Conservation (phyloP, 805 yeast genomes). For the Candida insectorum region DNA sequence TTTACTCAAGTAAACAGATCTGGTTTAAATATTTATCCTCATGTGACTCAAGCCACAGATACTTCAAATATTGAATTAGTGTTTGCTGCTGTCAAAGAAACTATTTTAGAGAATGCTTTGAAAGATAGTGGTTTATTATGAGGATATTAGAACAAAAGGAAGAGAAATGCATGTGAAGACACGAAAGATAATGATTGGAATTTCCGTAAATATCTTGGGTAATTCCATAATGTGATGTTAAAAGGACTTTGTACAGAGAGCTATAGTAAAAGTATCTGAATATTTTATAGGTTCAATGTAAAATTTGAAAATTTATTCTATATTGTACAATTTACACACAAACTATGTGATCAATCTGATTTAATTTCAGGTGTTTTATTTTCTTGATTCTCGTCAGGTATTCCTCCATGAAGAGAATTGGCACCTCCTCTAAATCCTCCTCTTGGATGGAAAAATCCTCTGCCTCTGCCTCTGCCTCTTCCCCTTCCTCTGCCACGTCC, state of each 20-base stretch:
- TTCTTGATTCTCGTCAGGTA: slow-evolving; percentile 8
- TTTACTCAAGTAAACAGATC: slow-evolving; percentile 82
- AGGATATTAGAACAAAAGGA: too few relatives aligned
- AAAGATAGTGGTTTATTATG: slow-evolving; percentile 71
- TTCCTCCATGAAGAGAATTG: slow-evolving; percentile 25
- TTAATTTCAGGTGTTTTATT: neutral
- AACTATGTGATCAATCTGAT: too few relatives aligned
- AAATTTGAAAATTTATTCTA: too few relatives aligned
- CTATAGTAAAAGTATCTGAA: too few relatives aligned
- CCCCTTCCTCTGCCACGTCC: slow-evolving; percentile 11
- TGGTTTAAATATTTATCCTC: slow-evolving; percentile 79
- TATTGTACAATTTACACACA: too few relatives aligned
- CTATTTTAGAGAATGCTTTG: slow-evolving; percentile 70
- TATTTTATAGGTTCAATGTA: too few relatives aligned
- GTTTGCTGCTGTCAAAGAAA: slow-evolving; percentile 79
- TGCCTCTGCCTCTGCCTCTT: slow-evolving; percentile 1
- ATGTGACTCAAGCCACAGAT: slow-evolving; percentile 92
- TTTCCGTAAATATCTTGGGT: too few relatives aligned
- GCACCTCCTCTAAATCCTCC: slow-evolving; percentile 19
- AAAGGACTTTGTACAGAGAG: too few relatives aligned
- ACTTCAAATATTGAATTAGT: slow-evolving; percentile 85
- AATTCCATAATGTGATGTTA: too few relatives aligned
- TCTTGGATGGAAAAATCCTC: slow-evolving; percentile 8
- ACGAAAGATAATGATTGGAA: too few relatives aligned
- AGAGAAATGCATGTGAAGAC: too few relatives aligned